phyloP scores from a whole-genome alignment of 345 rosid species.

The Acer saccharum region DNA sequence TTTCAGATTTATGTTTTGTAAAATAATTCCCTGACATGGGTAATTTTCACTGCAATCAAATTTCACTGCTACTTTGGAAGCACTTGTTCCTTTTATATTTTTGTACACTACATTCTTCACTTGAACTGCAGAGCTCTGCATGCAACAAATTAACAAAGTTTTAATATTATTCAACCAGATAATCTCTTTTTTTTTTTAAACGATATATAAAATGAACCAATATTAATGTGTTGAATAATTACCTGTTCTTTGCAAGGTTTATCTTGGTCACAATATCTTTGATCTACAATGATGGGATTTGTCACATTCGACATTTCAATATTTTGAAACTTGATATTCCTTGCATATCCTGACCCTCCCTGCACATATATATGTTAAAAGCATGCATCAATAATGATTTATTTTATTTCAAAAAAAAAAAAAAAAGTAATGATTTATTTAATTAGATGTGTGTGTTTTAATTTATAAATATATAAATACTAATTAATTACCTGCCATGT shows the following conservation, averaged over 20 bases:
- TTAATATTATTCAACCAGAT: neutral
- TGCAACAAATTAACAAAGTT: no score
- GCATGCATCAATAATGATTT: no score
- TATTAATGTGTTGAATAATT: neutral
- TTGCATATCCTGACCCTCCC: conserved; percentile 95
- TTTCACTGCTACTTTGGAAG: conserved; percentile 64
- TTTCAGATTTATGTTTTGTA: conserved; percentile 48
- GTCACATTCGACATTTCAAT: conserved; percentile 67
- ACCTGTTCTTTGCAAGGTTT: conserved; percentile 73
- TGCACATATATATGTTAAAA: conserved; percentile 18
- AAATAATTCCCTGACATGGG: conserved; percentile 66
- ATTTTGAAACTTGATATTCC: conserved; percentile 68
- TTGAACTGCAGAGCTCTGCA: conserved; percentile 69
- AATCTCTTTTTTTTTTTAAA: neutral
- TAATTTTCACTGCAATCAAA: conserved; percentile 62
- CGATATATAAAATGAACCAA: no score
- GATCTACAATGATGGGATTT: conserved; percentile 87
- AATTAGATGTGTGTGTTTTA: no score
- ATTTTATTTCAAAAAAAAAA: no score
- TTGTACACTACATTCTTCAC: conserved; percentile 65
- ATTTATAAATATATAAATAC: no score
- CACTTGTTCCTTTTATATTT: conserved; percentile 75
- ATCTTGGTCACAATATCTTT: conserved; percentile 75
- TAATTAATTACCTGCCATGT: conserved; percentile 67
- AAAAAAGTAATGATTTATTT: no score